A percentile compares a stretch with the other conserved stretches of the same genome.
phyloP scores from a whole-genome alignment of 306 rosid genomes.

The Vicia sativa region DNA sequence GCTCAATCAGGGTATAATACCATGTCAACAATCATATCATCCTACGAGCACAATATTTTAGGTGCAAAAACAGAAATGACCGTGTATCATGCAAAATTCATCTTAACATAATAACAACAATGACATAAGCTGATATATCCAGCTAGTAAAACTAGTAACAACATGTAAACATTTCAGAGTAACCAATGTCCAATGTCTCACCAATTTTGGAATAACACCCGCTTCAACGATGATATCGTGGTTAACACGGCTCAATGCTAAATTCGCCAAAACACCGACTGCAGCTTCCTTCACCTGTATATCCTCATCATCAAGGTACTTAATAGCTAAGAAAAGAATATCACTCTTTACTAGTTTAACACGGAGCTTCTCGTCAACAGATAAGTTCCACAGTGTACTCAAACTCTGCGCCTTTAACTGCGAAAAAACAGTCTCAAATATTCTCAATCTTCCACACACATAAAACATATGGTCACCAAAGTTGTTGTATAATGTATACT shows the following conservation, averaged over 20 bases:
- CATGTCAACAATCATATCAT: constrained; percentile 1
- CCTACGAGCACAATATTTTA: constrained; percentile 17
- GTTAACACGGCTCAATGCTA: constrained; percentile 64
- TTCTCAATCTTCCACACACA: constrained; percentile 44
- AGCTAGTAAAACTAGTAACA: constrained; percentile 14
- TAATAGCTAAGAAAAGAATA: constrained; percentile 58
- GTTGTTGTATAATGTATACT: constrained; percentile 11
- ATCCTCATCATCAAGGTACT: constrained; percentile 75
- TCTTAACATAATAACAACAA: constrained; percentile 22
- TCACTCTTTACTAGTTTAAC: constrained; percentile 58
- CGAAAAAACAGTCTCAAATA: constrained; percentile 34
- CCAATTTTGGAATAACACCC: constrained; percentile 84
- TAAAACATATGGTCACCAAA: constrained; percentile 31
- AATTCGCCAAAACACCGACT: constrained; percentile 79
- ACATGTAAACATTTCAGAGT: constrained; percentile 20
- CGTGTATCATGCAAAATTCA: constrained; percentile 19
- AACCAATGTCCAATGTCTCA: constrained; percentile 45
- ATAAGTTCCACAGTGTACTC: constrained; percentile 78
- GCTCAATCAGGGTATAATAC: not conserved
- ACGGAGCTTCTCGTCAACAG: constrained; percentile 76
- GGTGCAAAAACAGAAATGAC: not conserved
- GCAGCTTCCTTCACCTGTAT: constrained; percentile 80
- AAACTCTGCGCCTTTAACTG: constrained; percentile 89
- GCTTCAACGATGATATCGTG: constrained; percentile 77
- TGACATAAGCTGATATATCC: constrained; percentile 27